phyloP scores from a whole-genome alignment of 108 stramenopile genomes.

The Schizochytrium sp. region DNA sequence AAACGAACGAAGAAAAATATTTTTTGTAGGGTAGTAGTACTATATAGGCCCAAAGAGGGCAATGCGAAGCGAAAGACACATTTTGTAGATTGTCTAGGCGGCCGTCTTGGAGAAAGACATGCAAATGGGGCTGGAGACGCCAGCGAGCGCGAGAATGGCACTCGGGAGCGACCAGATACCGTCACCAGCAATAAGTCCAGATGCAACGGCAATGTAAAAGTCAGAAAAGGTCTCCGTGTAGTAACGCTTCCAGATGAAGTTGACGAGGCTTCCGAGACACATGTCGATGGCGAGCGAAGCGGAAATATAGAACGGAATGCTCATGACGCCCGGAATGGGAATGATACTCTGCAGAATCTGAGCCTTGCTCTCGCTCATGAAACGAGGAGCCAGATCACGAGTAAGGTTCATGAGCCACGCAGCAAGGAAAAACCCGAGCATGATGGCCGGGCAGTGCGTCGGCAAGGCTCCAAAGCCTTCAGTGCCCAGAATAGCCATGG shows the following conservation, averaged over 20 bases:
- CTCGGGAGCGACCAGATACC: not conserved
- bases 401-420: not conserved
- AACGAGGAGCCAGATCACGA: not conserved
- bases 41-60: too few relatives aligned
- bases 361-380: not conserved
- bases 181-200: not conserved
- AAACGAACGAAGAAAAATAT: too few relatives aligned
- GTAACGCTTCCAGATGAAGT: not conserved
- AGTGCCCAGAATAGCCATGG: slow-evolving; percentile 1
- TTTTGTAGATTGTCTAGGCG: not conserved
- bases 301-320: not conserved
- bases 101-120: not conserved
- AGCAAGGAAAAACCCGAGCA: not conserved
- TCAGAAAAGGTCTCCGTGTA: not conserved
- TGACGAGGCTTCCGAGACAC: not conserved
- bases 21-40: too few relatives aligned
- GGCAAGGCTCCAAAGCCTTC: not conserved
- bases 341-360: not conserved
- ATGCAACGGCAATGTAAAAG: not conserved
- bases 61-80: too few relatives aligned
- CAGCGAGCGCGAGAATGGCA: not conserved
- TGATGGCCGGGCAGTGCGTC: not conserved
- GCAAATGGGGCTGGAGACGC: not conserved
- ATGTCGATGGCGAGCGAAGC: not conserved
- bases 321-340: not conserved